Evolutionary conservation across 1,284 basidiomycete genomes (phyloP).

Genomic region (Moesziomyces antarcticus): DNA sequence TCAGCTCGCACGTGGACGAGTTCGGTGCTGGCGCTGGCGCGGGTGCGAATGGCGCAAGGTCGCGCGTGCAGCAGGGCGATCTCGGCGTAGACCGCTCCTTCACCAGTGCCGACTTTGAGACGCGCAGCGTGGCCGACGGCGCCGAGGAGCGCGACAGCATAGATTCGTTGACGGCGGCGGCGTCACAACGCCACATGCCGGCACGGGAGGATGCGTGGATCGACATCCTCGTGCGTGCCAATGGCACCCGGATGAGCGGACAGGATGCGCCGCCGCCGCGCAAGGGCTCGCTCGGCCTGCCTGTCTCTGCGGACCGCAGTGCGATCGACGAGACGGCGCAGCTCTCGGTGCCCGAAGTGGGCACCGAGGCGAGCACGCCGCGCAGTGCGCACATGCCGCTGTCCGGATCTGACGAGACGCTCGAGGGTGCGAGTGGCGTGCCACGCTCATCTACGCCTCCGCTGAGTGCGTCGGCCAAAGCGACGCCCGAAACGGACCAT

Average conservation of each 20-base stretch:
- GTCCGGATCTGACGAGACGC: conserved; percentile 19
- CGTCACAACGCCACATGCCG: conserved; percentile 4
- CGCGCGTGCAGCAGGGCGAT: conserved; percentile 17
- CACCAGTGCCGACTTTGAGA: conserved; percentile 57
- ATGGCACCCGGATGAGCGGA: conserved; percentile 37
- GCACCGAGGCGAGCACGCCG: conserved; percentile 9
- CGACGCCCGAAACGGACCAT: conserved; percentile 13
- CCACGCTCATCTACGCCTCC: conserved; percentile 39
- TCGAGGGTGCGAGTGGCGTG: neutral
- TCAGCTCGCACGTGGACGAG: conserved; percentile 13
- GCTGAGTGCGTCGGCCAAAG: conserved; percentile 3
- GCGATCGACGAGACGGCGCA: conserved; percentile 18
- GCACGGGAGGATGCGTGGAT: conserved; percentile 53
- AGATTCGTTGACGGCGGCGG: conserved; percentile 2
- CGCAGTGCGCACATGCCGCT: neutral
- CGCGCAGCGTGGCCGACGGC: conserved; percentile 42
- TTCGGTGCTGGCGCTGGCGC: neutral
- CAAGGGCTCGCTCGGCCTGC: conserved; percentile 12
- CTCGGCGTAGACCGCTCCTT: conserved; percentile 36
- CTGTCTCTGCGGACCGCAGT: neutral
- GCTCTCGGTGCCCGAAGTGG: conserved; percentile 11
- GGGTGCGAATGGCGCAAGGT: neutral
- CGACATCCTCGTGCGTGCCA: conserved; percentile 50
- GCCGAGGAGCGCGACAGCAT: conserved; percentile 16
- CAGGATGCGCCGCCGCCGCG: conserved; percentile 35